phyloP scores from a whole-genome alignment of 2,329 filamentous ascomycete species.

The Fusarium cyanostomum region DNA sequence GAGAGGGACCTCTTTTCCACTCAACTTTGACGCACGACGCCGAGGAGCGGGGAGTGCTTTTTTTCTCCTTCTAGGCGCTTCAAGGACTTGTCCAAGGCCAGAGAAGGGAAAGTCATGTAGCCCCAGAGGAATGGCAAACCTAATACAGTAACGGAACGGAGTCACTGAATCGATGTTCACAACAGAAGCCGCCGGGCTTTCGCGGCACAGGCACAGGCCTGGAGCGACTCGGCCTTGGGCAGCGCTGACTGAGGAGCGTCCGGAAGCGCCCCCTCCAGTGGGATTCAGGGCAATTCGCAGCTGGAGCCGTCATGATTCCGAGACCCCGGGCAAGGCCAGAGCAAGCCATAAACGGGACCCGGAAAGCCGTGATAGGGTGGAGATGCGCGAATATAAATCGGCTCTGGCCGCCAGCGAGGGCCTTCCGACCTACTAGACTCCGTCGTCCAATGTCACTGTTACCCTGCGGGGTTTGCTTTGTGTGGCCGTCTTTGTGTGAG shows the following conservation, averaged over 20 bases:
- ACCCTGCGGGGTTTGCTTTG: conserved; percentile 9
- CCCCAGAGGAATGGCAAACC: neutral
- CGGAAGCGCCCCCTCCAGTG: conserved; percentile 15
- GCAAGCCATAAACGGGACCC: conserved; percentile 20
- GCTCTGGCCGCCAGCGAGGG: conserved; percentile 30
- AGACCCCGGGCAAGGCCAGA: conserved; percentile 15
- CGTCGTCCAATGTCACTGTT: conserved; percentile 29
- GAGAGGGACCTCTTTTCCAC: conserved; percentile 27
- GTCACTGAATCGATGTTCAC: conserved; percentile 5
- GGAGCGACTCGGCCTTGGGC: neutral
- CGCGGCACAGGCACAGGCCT: neutral
- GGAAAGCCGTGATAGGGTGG: conserved; percentile 43
- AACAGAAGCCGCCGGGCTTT: neutral
- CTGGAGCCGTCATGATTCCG: conserved; percentile 27
- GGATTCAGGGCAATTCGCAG: conserved; percentile 26
- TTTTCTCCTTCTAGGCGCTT: neutral
- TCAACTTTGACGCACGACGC: conserved; percentile 2
- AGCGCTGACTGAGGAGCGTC: conserved; percentile 18
- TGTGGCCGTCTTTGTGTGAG: conserved; percentile 4
- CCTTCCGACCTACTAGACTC: conserved; percentile 27
- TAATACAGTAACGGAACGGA: neutral
- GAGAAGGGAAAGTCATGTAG: neutral
- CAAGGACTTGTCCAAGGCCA: neutral
- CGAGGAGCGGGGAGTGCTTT: neutral
- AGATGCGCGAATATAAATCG: conserved; percentile 51